Base-by-base conservation (phyloP, 345 rosid species). In the sweet orange (Citrus sinensis) region DNA sequence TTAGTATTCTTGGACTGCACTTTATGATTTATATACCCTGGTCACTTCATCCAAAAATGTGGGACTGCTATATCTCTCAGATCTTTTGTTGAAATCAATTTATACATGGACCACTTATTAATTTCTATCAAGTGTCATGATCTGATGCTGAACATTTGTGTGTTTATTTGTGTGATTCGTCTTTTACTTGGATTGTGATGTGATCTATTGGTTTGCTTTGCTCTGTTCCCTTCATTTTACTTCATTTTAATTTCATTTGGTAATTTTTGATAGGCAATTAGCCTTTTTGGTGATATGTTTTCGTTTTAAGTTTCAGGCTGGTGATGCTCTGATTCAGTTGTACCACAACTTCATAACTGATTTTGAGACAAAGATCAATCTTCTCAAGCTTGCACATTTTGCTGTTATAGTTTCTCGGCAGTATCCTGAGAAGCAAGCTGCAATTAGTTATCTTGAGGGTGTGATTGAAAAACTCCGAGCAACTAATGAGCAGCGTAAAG, bases 341-440 rank as follows among this genome's bases (percentile, higher is more conserved):
- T 94, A 97, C 79, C 88, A 94, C 76, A 94, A 94, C 84, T 97
- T 97, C 80, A 94, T 97, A 80, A 89, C 96, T 1, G 99, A 97
- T 76, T 97, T 97, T 70, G 99, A 94, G 92, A 94, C 98, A 64
- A 97, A 93, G 90, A 94, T 97, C 84, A 97, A 97, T 83, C 99
- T 89, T 72, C 92, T 97, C 80, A 97, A 94, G 90, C 98, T 97
- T 80, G 98, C 98, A 0, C 99, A 94, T 81, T 94, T 97, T 79
- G 93, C 98, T 46, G 98, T 91, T 64, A 90, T 93, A 54, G 97
- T 97, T 73, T 97, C 99, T 25, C 83, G 94, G 75, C 98, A 88
- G 83, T 94, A 94, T 88, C 7, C 92, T 46, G 98, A 93, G 93
- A 97, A 92, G 86, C 97, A 94, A 81, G 97, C 98, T 80, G 98